Base-by-base conservation (phyloP, 768 basidiomycete species). In the Xerocomellus intermedius region DNA sequence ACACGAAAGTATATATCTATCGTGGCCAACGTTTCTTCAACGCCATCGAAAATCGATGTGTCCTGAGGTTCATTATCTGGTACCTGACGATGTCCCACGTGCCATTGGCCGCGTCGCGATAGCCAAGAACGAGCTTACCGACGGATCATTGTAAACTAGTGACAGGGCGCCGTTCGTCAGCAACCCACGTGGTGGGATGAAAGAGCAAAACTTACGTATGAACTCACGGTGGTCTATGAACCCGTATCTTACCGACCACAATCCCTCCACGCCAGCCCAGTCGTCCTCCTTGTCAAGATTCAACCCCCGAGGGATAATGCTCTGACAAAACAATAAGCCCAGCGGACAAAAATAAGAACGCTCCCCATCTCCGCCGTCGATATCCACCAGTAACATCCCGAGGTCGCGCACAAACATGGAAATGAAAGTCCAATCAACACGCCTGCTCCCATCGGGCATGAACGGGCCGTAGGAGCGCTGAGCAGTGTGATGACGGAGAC, bases 211-310 rank as follows among this genome's bases (percentile, higher is more conserved):
- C 85, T 67, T 62, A 89, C 86, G 70, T 39, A 86, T 61, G 36
- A 89, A 75, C 44, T 84, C 84, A 6, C 84, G 71, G 62, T 89
- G 86, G 64, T 89, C 86, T 49, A 80, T 78, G 62, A 86, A 89
- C 49, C 80, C 83, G 62, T 87, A 88, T n/a, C 80, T 77, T 13
- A 83, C 77, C 5, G 73, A 69, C 87, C 87, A 89, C 16, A 68
- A 32, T 0, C 87, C 87, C 32, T 74, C 73, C 0, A 89, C 69
- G 3, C 83, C 58, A 7, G 63, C 68, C 69, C 71, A 74, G 50
- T 74, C 72, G 2, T 55, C 51, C 30, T 66, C 69, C 17, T 35
- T 42, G 53, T 68, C 60, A 16, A 77, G 55, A 52, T 76, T 66
- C 44, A 78, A 37, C 1, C 65, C 75, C 1, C 61, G 61, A 2